Percentiles rank a stretch among this genome's conserved stretches.
phyloP scores from a whole-genome alignment of 2,329 filamentous ascomycete genomes.

The Periconia digitata region DNA sequence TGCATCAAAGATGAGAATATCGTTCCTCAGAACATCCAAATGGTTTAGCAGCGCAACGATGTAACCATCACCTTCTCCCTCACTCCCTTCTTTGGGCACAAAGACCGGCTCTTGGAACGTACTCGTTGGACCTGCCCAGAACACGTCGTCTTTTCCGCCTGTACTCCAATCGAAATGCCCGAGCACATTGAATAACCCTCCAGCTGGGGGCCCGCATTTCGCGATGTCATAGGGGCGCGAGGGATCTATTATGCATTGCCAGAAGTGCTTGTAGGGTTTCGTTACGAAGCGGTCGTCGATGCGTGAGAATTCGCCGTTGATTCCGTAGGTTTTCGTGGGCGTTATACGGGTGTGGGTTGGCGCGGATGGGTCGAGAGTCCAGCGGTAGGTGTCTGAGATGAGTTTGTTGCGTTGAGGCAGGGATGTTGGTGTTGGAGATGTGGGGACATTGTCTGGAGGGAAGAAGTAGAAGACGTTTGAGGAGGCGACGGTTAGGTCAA shows the following conservation, averaged over 20 bases:
- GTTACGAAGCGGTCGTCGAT: constrained; percentile 50
- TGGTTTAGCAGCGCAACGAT: constrained; percentile 48
- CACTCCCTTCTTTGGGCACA: constrained; percentile 47
- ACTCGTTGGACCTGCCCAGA: constrained; percentile 40
- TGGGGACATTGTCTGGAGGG: constrained; percentile 36
- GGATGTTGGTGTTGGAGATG: constrained; percentile 30
- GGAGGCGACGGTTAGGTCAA: constrained; percentile 39
- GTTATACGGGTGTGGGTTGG: constrained; percentile 31
- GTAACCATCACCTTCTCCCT: constrained; percentile 55
- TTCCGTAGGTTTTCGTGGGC: constrained; percentile 35
- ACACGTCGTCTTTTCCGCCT: constrained; percentile 34
- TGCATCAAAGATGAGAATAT: constrained; percentile 48
- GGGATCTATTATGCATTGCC: constrained; percentile 44
- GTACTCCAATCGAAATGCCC: constrained; percentile 36
- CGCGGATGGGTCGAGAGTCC: constrained; percentile 42
- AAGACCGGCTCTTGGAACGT: constrained; percentile 59
- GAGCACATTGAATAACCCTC: constrained; percentile 37
- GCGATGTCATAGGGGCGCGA: constrained; percentile 30
- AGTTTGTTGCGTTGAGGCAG: constrained; percentile 48
- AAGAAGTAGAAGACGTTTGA: constrained; percentile 48
- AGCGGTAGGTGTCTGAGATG: constrained; percentile 41
- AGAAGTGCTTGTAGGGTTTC: constrained; percentile 43
- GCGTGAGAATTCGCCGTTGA: constrained; percentile 48
- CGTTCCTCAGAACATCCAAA: constrained; percentile 44
- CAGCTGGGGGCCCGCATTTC: constrained; percentile 36